These are phyloP conservation scores for Incumbomyces delicatus DNA, from an alignment of 2,329 filamentous ascomycete genomes.

Conservation along the genomic window DNA sequence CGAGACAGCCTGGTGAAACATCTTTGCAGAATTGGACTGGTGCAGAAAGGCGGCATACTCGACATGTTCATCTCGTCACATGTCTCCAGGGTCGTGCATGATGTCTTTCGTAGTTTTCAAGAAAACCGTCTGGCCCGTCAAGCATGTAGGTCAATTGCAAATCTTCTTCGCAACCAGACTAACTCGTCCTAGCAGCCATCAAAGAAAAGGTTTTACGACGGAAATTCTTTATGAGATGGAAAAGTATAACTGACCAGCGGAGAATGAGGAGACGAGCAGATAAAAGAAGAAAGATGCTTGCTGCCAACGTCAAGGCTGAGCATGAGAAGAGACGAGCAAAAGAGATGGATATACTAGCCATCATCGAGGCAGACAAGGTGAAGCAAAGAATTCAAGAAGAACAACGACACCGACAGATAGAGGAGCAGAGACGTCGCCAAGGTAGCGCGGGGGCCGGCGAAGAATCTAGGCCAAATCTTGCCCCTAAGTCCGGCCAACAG, in stretches of 20 bases:
- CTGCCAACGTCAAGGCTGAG: constrained; percentile 17
- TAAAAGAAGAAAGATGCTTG: constrained; percentile 26
- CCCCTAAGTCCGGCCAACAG: constrained; percentile 5
- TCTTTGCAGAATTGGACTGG: constrained; percentile 2
- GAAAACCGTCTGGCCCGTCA: neutral
- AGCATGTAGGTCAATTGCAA: neutral
- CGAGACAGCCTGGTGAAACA: neutral
- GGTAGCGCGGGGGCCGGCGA: neutral
- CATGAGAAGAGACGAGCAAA: constrained; percentile 15
- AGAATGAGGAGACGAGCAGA: constrained; percentile 27
- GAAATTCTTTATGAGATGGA: constrained; percentile 31
- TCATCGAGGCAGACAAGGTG: constrained; percentile 12
- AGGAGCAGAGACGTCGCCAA: constrained; percentile 6
- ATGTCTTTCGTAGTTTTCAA: neutral
- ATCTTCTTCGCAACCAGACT: neutral
- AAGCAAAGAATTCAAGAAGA: constrained; percentile 7
- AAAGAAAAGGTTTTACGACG: constrained; percentile 24
- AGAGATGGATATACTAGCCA: constrained; percentile 17
- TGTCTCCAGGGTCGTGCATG: neutral
- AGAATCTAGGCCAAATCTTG: neutral
- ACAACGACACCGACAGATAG: constrained; percentile 9
- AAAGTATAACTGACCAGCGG: constrained; percentile 26
- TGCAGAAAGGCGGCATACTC: constrained; percentile 8
- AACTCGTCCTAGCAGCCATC: constrained; percentile 19
- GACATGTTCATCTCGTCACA: constrained; percentile 3